Percentiles rank a stretch among this genome's conserved stretches.
These are phyloP conservation scores for Dioscorea zingiberensis DNA, from an alignment of 106 monocot genomes.

Conservation along the genomic window DNA sequence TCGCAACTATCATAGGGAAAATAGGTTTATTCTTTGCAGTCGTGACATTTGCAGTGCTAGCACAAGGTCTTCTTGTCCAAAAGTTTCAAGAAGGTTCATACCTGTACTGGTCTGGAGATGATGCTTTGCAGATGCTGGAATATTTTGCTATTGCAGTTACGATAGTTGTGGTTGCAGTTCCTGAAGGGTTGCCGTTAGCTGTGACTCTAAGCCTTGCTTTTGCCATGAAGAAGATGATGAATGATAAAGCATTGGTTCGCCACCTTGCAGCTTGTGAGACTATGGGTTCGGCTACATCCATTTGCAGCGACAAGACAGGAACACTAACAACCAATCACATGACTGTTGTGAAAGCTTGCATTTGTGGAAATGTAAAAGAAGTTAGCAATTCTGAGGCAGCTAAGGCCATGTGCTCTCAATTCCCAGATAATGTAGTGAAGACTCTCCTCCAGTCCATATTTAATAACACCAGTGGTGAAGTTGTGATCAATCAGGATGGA, in stretches of 20 bases:
- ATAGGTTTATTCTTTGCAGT: constrained; percentile 66
- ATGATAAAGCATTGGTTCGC: constrained; percentile 75
- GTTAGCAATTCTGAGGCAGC: constrained; percentile 21
- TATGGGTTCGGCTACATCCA: constrained; percentile 81
- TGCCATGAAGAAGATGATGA: constrained; percentile 94
- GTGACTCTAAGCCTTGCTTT: constrained; percentile 81
- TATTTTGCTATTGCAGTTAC: constrained; percentile 76
- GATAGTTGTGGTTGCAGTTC: constrained; percentile 81
- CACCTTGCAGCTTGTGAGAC: constrained; percentile 86
- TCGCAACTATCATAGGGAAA: constrained; percentile 72
- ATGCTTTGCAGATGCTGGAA: constrained; percentile 51
- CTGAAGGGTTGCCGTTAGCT: constrained; percentile 70
- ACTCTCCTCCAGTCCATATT: constrained; percentile 58
- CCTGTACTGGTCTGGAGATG: constrained; percentile 56
- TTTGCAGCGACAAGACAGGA: constrained; percentile 91
- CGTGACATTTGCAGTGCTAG: constrained; percentile 69
- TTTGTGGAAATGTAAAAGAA: constrained; percentile 49
- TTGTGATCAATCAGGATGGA: constrained; percentile 38
- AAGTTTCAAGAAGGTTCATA: constrained; percentile 36
- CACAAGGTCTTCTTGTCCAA: constrained; percentile 37
- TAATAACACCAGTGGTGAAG: constrained; percentile 63
- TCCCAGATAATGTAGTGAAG: constrained; percentile 31
- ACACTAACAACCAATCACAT: constrained; percentile 76
- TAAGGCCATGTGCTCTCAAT: constrained; percentile 10
- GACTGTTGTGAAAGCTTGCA: constrained; percentile 66